Base-by-base conservation (phyloP, 202 grass and related monocot genomes). In the Carex arenaria region DNA sequence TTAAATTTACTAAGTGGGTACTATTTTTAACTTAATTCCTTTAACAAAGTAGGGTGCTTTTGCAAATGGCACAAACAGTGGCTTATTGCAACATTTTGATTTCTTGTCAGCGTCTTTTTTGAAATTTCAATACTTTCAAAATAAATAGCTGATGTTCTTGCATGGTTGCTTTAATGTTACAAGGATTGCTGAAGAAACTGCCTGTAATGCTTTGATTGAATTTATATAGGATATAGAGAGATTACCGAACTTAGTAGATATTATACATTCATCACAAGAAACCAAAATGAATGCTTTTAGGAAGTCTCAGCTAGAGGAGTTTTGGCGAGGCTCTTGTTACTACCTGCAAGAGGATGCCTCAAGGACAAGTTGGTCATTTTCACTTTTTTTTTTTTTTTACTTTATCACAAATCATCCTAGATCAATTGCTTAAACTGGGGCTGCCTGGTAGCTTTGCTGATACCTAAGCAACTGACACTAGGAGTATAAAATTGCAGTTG, bases 251-350 rank as follows among this genome's bases (percentile, higher is more conserved):
- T 82, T 86, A 71, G 85, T 22, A n/a, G 8, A 30, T 53, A 34
- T 82, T 19, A 1, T 56, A 54, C n/a, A 19, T 82, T 13, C 31
- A 61, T 82, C 80, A 67, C 18, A 20, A 0, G 72, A 79, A 28
- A 86, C 80, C 85, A n/a, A 90, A 79, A 62, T 81, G 77, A 88
- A 80, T 81, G 52, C 43, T 66, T 52, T 84, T 70, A 63, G 89
- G 42, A 3, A 2, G 26, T 10, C 72, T 11, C 85, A 61, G 17
- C 80, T 97, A 30, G 90, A 97, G 40, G 86, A 90, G 1, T 97
- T 94, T 79, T 91, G 89, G 89, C 89, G 42, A 85, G 60, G 22
- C 45, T 97, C 92, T 52, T 94, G 90, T 84, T 97, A 94, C 80
- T 34, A 93, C 83, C 85, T 97, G 56, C 85, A 94, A 80, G 87